phyloP scores from a whole-genome alignment of 345 rosid genomes.

The Populus alba region DNA sequence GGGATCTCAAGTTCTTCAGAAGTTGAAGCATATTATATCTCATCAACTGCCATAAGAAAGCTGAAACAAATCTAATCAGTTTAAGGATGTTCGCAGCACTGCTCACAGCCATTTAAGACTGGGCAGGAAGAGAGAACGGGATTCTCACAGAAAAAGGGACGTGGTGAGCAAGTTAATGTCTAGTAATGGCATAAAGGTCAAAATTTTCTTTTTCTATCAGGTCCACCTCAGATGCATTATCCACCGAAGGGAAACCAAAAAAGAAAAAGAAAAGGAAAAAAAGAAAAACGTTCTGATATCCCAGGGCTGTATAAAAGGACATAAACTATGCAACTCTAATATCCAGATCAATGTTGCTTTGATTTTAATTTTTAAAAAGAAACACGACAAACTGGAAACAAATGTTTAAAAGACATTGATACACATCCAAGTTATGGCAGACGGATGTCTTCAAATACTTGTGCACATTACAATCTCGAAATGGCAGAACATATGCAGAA shows the following conservation, averaged over 20 bases:
- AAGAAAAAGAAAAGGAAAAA: neutral
- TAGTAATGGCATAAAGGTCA: neutral
- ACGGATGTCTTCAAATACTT: neutral
- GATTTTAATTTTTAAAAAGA: neutral
- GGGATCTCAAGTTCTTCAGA: constrained; percentile 73
- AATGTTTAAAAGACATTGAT: neutral
- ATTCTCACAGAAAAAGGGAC: neutral
- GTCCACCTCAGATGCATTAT: neutral
- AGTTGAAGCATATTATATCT: constrained; percentile 88
- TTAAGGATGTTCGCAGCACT: neutral
- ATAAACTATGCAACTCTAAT: neutral
- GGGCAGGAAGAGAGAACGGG: neutral
- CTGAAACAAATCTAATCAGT: constrained; percentile 41
- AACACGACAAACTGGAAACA: neutral
- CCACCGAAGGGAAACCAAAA: neutral
- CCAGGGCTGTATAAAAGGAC: neutral
- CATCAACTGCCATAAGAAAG: constrained; percentile 93
- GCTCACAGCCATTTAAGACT: neutral
- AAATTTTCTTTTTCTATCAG: neutral
- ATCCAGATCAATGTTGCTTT: neutral
- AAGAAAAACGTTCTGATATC: neutral
- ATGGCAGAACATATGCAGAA: neutral
- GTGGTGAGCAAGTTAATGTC: neutral
- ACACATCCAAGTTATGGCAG: neutral
- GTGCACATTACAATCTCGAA: neutral